Base-by-base conservation (phyloP, 768 basidiomycete genomes). In the Phlebiopsis flavidoalba region DNA sequence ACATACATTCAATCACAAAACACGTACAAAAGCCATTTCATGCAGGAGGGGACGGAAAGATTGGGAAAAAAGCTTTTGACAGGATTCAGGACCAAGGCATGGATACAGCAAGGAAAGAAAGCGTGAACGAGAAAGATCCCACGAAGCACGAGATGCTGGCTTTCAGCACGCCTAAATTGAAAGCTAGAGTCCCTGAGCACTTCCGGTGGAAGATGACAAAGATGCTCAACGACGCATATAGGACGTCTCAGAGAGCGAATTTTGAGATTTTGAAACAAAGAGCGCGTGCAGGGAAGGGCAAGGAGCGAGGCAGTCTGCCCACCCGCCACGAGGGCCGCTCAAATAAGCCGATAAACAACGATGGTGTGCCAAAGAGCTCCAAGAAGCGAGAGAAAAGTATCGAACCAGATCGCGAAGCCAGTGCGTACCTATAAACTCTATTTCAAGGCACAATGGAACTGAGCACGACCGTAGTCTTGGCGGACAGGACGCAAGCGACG, bases 401-500 rank as follows among this genome's bases (percentile, higher is more conserved):
- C 10, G 60, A 64, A 14, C 24, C 50, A 5, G 63, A 60, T n/a
- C 47, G 52, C 35, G 48, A 57, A 35, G 60, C 60, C 11, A n/a
- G 58, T 62, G 33, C 40, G 60, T 45, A 40, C 15, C 26, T 14
- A 33, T 36, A 17, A n/a, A 12, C 4, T 12, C 17, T n/a, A 24
- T 19, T 17, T 26, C 17, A 3, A 3, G 33, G n/a, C 19, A 10
- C 36, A 17, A 21, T 43, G n/a, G n/a, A n/a, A 37, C n/a, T 19
- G 12, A 33, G 5, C 48, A n/a, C 48, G 17, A 10, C 43, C 17
- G 8, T 37, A 92, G 89, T 89, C 58, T 72, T 89, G 12, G 75
- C 78, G 11, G 86, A 87, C 63, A 81, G n/a, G 90, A 26, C 81
- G 86, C 14, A 83, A 88, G 62, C 78, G 84, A 49, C 86, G 86